Evolutionary conservation across 495 filamentous ascomycete genomes (phyloP).

Genomic region (Penicillium paradoxum): DNA sequence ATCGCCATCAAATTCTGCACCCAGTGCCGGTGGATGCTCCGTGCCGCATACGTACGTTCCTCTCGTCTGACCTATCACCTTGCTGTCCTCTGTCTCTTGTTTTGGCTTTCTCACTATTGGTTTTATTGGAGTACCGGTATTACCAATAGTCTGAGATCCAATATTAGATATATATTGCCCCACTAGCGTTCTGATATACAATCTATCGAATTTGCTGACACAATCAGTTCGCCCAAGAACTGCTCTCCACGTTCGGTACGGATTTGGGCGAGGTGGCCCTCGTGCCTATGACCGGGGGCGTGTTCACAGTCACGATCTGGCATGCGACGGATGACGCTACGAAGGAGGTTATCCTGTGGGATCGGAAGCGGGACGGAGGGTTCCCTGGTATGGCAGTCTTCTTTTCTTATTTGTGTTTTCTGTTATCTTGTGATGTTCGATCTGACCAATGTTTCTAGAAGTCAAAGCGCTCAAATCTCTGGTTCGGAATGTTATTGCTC

Average conservation of each 20-base stretch:
- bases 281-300: conserved; percentile 75
- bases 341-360: conserved; percentile 65
- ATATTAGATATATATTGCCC: not conserved
- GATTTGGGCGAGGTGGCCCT: conserved; percentile 88
- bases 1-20: conserved; percentile 77
- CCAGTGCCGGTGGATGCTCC: conserved; percentile 87
- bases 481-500: conserved; percentile 81
- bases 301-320: conserved; percentile 68
- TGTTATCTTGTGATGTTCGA: too few species aligned
- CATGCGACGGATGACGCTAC: conserved; percentile 18
- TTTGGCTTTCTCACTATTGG: too few species aligned
- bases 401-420: conserved; percentile 11
- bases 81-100: too few species aligned
- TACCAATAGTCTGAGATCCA: not conserved
- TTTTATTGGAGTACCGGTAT: too few species aligned
- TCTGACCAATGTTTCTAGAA: too few species aligned
- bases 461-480: conserved; percentile 84
- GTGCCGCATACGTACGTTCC: conserved; percentile 69
- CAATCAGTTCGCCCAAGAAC: conserved; percentile 84
- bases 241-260: conserved; percentile 90
- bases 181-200: not conserved
- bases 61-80: conserved; percentile 12
- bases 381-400: conserved; percentile 87
- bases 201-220: not conserved
- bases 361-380: conserved; percentile 80